phyloP scores from a whole-genome alignment of 768 basidiomycete genomes.

The Xerocomellus amylosporus region DNA sequence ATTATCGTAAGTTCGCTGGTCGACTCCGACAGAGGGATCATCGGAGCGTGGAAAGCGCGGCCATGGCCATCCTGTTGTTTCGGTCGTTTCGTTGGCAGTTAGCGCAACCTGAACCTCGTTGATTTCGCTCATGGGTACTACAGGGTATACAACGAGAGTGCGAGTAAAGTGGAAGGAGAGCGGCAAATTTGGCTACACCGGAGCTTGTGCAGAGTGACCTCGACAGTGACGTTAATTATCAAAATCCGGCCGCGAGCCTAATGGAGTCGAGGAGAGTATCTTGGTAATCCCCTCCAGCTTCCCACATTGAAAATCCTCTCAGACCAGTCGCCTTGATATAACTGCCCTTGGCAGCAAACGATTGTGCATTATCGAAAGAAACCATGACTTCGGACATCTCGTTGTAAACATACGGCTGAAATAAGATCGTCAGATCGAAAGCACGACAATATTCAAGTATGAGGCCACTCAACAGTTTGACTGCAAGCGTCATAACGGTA shows the following conservation, averaged over 20 bases:
- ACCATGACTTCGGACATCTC: constrained; percentile 52
- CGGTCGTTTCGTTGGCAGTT: not conserved
- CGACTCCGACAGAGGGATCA: constrained; percentile 31
- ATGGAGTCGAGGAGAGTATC: constrained; percentile 63
- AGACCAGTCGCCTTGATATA: constrained; percentile 54
- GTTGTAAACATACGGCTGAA: constrained; percentile 68
- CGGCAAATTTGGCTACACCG: not conserved
- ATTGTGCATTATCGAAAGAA: constrained; percentile 60
- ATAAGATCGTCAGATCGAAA: not conserved
- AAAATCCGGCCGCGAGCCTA: constrained; percentile 4
- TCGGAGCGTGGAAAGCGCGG: constrained; percentile 26
- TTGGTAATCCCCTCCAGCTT: constrained; percentile 63
- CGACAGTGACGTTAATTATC: not conserved
- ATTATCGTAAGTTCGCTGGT: constrained; percentile 38
- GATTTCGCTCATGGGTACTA: constrained; percentile 4
- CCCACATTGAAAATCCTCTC: constrained; percentile 72
- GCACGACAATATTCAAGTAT: not conserved
- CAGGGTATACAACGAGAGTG: too few species aligned
- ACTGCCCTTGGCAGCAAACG: constrained; percentile 58
- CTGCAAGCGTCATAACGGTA: constrained; percentile 66
- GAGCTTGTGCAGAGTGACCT: not conserved
- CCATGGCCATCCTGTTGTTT: constrained; percentile 11
- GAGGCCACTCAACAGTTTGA: constrained; percentile 55
- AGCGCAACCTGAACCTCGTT: not conserved
- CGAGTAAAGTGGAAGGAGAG: not conserved